Evolutionary conservation across 2,329 filamentous ascomycete genomes (phyloP).

Genomic region (Daldinia sp.): DNA sequence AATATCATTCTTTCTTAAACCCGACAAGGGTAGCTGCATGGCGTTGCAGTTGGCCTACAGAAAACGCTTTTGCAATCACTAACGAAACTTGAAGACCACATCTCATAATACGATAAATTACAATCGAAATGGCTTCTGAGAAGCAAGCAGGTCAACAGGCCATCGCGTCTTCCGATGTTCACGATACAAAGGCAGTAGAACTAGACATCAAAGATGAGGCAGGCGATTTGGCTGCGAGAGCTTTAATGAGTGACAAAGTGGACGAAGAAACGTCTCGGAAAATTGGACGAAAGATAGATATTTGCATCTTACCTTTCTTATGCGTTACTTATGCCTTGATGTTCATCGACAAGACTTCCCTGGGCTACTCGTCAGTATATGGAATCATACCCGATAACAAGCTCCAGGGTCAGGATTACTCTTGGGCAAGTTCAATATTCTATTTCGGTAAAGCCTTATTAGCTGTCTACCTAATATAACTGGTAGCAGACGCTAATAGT

Average conservation of each 20-base stretch:
- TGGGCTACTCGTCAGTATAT: slow-evolving; percentile 42
- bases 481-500: slow-evolving; percentile 1
- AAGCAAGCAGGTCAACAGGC: slow-evolving; percentile 5
- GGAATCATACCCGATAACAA: slow-evolving; percentile 39
- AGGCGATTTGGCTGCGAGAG: slow-evolving; percentile 48
- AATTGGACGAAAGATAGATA: slow-evolving; percentile 37
- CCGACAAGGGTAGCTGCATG: not conserved
- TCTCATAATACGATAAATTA: not conserved
- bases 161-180: slow-evolving; percentile 34
- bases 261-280: slow-evolving; percentile 38
- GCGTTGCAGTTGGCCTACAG: not conserved
- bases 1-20: not conserved
- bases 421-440: slow-evolving; percentile 42
- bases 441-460: slow-evolving; percentile 35
- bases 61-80: not conserved
- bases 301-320: slow-evolving; percentile 40
- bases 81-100: not conserved
- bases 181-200: slow-evolving; percentile 1
- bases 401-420: slow-evolving; percentile 38
- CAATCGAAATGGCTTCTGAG: slow-evolving; percentile 13
- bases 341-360: slow-evolving; percentile 43
- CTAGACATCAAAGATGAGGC: slow-evolving; percentile 44
- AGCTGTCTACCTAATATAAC: too few species aligned
- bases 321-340: slow-evolving; percentile 41
- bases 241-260: slow-evolving; percentile 43